Evolutionary conservation across 1,284 basidiomycete genomes (phyloP), one percentile per base, ranked within the genome.

Genomic region (Gomphus bonarii): DNA sequence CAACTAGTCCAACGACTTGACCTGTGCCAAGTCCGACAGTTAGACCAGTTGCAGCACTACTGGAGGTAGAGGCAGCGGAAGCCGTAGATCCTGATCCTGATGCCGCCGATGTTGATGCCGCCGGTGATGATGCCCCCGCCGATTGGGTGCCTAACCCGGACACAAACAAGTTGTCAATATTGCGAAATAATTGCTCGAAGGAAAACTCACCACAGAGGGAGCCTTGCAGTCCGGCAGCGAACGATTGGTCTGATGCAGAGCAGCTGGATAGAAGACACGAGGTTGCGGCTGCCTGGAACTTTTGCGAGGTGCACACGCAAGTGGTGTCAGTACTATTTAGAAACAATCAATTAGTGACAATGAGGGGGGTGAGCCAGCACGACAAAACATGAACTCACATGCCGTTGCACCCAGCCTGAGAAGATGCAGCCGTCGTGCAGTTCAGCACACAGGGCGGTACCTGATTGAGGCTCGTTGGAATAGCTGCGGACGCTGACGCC

Each of bases 191-290:
- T 3, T n/a, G 3, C 3, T 12, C 14, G 18, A 22, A 33, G 33
- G 36, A 18, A 40, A 5, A 52, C 22, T 20, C 52, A 43, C 52
- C 47, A 22, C 54, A 55, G n/a, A 46, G 20, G 18, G 49, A 5
- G 49, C 20, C n/a, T 31, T 57, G 36, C 18, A 50, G 48, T 7
- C 8, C 18, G 25, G n/a, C 16, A 30, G 48, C 47, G 3, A 20
- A 22, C 8, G 33, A 20, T 25, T 44, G 30, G 40, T 69, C 68
- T 18, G 57, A 47, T 1, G 64, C 28, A 28, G 68, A 63, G 60
- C 68, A 70, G 62, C 65, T 65, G 36, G 61, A 62, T 35, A 52
- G 55, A 18, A 64, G 61, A 62, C 69, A 71, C 5, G 64, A 47
- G 1, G 55, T 57, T 22, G 67, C 66, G 22, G 55, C 58, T 38